These are phyloP conservation scores for Globisporangium abappressorium DNA, from an alignment of 352 stramenopile genomes.

Conservation along the genomic window DNA sequence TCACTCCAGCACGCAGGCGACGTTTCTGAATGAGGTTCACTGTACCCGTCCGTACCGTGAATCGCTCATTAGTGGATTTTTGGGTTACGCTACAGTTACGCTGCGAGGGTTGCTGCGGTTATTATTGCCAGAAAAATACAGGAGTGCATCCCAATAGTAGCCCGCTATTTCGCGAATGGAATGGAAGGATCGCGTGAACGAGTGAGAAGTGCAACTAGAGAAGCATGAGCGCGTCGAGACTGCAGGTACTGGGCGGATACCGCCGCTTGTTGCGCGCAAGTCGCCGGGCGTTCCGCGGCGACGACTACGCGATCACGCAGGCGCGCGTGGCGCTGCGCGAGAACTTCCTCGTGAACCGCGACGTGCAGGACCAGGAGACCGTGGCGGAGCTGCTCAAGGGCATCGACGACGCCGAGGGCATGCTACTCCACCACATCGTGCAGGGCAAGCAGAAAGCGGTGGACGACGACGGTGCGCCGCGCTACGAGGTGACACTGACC, in stretches of 20 bases:
- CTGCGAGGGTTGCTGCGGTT: background rate
- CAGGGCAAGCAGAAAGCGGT: constrained; percentile 60
- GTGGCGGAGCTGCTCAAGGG: constrained; percentile 62
- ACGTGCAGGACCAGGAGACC: constrained; percentile 50
- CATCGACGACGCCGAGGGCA: constrained; percentile 78
- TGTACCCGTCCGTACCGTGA: background rate
- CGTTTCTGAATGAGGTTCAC: constrained; percentile 9
- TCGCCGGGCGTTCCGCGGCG: constrained; percentile 66
- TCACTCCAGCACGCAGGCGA: constrained; percentile 8
- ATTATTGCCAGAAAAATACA: background rate
- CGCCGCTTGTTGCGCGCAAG: constrained; percentile 72
- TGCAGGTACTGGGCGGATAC: constrained; percentile 74
- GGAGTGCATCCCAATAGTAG: background rate
- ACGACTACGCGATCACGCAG: constrained; percentile 61
- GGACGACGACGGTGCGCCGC: constrained; percentile 24
- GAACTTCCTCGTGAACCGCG: constrained; percentile 62
- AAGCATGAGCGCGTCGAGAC: constrained; percentile 42
- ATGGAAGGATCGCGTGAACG: constrained; percentile 4
- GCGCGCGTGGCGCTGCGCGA: constrained; percentile 58
- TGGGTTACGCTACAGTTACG: background rate
- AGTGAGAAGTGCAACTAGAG: background rate
- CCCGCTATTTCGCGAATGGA: background rate
- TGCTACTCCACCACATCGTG: constrained; percentile 87
- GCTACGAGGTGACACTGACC: constrained; percentile 76
- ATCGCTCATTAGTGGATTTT: background rate